Percentiles rank a stretch among this genome's conserved stretches.
These are phyloP conservation scores for Leishmania tropica DNA, from an alignment of 208 protist genomes.

Conservation along the genomic window DNA sequence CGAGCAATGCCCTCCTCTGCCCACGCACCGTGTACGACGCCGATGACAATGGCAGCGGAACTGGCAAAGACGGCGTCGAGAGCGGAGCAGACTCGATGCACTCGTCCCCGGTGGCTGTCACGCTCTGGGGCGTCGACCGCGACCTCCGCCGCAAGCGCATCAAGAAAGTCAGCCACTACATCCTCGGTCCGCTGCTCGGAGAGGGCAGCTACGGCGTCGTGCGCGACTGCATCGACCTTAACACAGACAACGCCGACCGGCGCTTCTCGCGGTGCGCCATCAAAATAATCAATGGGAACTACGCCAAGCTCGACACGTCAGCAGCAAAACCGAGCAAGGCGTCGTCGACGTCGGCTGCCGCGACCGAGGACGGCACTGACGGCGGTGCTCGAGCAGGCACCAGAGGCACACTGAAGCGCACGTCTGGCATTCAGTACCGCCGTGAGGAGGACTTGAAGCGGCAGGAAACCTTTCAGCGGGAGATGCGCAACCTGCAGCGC, in stretches of 20 bases:
- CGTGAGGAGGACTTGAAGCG: constrained; percentile 26
- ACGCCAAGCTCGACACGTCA: constrained; percentile 4
- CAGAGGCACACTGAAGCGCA: constrained; percentile 12
- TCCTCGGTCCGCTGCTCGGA: constrained; percentile 77
- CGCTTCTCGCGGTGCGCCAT: constrained; percentile 53
- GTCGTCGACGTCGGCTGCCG: background rate
- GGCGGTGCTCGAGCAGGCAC: background rate
- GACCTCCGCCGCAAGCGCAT: constrained; percentile 74
- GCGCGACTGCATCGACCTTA: constrained; percentile 77
- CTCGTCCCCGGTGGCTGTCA: constrained; percentile 43
- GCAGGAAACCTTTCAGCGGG: constrained; percentile 38
- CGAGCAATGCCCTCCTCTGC: background rate
- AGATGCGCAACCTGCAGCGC: constrained; percentile 79
- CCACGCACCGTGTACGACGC: background rate
- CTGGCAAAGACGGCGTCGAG: background rate
- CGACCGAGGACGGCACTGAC: background rate
- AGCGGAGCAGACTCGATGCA: constrained; percentile 5
- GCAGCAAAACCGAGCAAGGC: background rate
- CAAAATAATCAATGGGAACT: constrained; percentile 40
- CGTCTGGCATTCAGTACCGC: constrained; percentile 19
- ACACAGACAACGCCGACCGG: constrained; percentile 40
- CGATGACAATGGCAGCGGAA: background rate
- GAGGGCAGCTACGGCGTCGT: constrained; percentile 80
- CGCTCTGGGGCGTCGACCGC: constrained; percentile 43
- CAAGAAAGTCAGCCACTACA: constrained; percentile 84